phyloP scores from a whole-genome alignment of 257 asterid genomes.

The Linderniella brevidens region DNA sequence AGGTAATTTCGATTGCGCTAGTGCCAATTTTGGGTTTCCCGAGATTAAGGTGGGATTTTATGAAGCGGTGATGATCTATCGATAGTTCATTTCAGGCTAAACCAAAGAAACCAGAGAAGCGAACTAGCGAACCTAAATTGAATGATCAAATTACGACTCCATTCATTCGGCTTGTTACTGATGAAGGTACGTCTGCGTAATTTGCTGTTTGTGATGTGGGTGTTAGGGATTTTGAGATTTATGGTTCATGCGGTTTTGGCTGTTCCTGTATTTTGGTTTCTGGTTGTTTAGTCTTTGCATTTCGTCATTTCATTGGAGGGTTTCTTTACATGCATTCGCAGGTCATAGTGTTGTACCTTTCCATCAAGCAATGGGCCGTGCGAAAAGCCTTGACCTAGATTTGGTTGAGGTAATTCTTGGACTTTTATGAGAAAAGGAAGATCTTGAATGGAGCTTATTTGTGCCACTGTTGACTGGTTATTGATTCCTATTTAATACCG shows the following conservation, averaged over 20 bases:
- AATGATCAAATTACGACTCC: slow-evolving; percentile 47
- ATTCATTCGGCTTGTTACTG: slow-evolving; percentile 50
- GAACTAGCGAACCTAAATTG: slow-evolving; percentile 35
- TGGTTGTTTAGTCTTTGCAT: background rate
- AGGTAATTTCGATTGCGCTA: slow-evolving; percentile 22
- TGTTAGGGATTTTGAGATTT: slow-evolving; percentile 3
- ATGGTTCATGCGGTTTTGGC: background rate
- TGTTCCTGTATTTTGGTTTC: background rate
- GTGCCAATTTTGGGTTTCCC: background rate
- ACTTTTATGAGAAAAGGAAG: background rate
- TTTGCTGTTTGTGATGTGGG: background rate
- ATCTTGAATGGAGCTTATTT: slow-evolving; percentile 4
- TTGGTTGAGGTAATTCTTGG: slow-evolving; percentile 58
- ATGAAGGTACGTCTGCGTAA: slow-evolving; percentile 31
- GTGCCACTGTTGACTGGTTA: background rate
- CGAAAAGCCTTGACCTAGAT: slow-evolving; percentile 44
- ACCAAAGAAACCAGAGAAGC: slow-evolving; percentile 33
- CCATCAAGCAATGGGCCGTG: slow-evolving; percentile 42
- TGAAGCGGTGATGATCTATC: background rate
- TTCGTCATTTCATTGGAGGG: background rate
- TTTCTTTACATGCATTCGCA: slow-evolving; percentile 17
- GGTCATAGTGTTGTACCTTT: slow-evolving; percentile 42
- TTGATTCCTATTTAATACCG: background rate
- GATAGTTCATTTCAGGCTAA: slow-evolving; percentile 12
- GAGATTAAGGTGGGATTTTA: slow-evolving; percentile 4